phyloP scores from a whole-genome alignment of 192 early-diverging fungal genomes.

The Pilaira anomala region DNA sequence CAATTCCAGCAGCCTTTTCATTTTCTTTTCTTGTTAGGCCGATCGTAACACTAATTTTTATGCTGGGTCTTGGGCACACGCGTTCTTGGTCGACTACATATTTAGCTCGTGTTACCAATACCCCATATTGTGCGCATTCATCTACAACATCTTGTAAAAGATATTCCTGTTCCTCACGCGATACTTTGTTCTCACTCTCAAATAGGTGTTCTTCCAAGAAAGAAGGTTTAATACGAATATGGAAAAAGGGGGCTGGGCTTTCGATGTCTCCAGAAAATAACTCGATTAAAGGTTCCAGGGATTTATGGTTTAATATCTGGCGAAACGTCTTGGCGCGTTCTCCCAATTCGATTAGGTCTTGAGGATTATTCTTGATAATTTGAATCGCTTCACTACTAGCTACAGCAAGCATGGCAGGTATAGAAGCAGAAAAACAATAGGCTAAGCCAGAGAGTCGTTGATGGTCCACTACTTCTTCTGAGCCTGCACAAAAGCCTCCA shows the following conservation, averaged over 20 bases:
- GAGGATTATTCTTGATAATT: conserved; percentile 49
- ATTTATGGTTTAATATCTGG: conserved; percentile 17
- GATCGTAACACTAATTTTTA: conserved; percentile 76
- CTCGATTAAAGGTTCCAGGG: conserved; percentile 25
- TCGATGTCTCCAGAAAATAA: conserved; percentile 8
- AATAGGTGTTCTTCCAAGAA: conserved; percentile 18
- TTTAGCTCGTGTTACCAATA: conserved; percentile 85
- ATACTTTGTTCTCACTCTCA: conserved; percentile 18
- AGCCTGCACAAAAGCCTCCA: conserved; percentile 92
- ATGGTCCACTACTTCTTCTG: conserved; percentile 85
- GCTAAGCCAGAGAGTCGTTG: conserved; percentile 85
- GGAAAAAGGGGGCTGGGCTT: conserved; percentile 63
- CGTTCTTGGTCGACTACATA: conserved; percentile 84
- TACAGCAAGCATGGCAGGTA: conserved; percentile 90
- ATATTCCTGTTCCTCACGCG: conserved; percentile 70
- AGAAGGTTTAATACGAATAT: conserved; percentile 61
- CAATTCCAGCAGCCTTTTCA: conserved; percentile 75
- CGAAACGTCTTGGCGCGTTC: conserved; percentile 67
- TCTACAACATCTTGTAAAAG: conserved; percentile 82
- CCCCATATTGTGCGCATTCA: conserved; percentile 69
- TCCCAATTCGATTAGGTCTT: conserved; percentile 49
- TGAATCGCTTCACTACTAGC: conserved; percentile 82
- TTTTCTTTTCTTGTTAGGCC: conserved; percentile 79
- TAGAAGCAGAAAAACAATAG: conserved; percentile 92
- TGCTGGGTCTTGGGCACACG: conserved; percentile 69